Conservation (phyloP, 768 basidiomycete genomes). For the Naganishia onofrii region DNA sequence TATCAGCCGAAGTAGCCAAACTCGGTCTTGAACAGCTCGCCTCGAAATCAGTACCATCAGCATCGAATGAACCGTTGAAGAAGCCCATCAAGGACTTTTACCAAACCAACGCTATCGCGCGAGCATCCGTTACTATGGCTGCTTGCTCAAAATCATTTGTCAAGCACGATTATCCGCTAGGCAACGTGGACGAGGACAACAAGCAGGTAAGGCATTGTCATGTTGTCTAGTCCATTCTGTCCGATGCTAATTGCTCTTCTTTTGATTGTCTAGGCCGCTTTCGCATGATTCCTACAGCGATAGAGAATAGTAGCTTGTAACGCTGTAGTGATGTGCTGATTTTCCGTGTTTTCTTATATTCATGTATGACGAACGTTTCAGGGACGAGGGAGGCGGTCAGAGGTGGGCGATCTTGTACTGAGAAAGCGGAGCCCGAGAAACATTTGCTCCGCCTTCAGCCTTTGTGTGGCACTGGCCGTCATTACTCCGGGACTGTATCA, state of each 20-base stretch:
- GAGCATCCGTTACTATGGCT: slow-evolving; percentile 93
- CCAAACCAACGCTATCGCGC: slow-evolving; percentile 89
- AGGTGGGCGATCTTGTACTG: no score
- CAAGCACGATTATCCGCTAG: slow-evolving; percentile 54
- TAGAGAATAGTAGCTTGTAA: slow-evolving; percentile 16
- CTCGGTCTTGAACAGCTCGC: slow-evolving; percentile 67
- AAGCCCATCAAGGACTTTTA: slow-evolving; percentile 91
- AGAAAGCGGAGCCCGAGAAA: no score
- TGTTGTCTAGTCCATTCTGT: no score
- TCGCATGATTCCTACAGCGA: slow-evolving; percentile 4
- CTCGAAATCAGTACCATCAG: slow-evolving; percentile 57
- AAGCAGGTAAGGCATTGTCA: slow-evolving; percentile 39
- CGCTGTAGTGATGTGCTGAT: slow-evolving; percentile 20
- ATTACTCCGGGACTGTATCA: no score
- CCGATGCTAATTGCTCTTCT: background rate
- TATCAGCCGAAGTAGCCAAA: slow-evolving; percentile 69
- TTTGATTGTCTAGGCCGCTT: slow-evolving; percentile 12
- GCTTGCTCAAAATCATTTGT: slow-evolving; percentile 85
- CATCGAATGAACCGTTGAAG: slow-evolving; percentile 58
- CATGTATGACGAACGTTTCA: slow-evolving; percentile 20
- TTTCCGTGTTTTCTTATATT: slow-evolving; percentile 24
- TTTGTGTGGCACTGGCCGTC: no score
- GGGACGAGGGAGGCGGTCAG: no score
- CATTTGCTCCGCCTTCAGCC: no score
- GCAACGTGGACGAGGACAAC: slow-evolving; percentile 36